These are phyloP conservation scores for Xylariales sp. DNA, from an alignment of 2,329 filamentous ascomycete genomes.

Conservation along the genomic window DNA sequence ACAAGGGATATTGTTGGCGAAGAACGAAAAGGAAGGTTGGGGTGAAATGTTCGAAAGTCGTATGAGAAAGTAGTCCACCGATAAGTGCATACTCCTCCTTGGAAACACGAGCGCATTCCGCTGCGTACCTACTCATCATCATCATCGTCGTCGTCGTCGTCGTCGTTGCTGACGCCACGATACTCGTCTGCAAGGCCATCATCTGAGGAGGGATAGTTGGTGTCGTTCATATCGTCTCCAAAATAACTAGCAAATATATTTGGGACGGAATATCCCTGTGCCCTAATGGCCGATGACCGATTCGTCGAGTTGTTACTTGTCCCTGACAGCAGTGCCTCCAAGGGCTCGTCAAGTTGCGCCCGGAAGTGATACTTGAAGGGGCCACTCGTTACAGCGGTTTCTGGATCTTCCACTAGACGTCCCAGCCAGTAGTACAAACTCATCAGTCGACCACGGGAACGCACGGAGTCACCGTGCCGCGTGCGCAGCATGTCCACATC, in stretches of 20 bases:
- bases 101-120: not conserved
- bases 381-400: not conserved
- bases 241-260: no score
- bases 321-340: not conserved
- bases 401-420: not conserved
- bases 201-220: no score
- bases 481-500: conserved; percentile 14
- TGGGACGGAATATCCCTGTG: no score
- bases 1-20: no score
- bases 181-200: no score
- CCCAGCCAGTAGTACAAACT: conserved; percentile 9
- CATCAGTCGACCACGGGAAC: conserved; percentile 9
- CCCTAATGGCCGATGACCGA: not conserved
- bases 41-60: no score
- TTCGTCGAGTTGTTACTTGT: not conserved
- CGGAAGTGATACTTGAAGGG: not conserved
- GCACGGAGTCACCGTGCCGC: conserved; percentile 7
- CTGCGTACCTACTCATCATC: conserved; percentile 5
- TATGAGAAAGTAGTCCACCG: no score
- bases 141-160: conserved; percentile 5
- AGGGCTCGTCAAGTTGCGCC: not conserved
- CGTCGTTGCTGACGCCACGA: not conserved
- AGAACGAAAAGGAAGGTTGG: no score
- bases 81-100: no score
- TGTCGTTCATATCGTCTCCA: not conserved